A percentile compares a stretch with the other conserved stretches of the same genome.
Conservation (phyloP, 2,329 filamentous ascomycete species). For the Trichoderma endophyticum region DNA sequence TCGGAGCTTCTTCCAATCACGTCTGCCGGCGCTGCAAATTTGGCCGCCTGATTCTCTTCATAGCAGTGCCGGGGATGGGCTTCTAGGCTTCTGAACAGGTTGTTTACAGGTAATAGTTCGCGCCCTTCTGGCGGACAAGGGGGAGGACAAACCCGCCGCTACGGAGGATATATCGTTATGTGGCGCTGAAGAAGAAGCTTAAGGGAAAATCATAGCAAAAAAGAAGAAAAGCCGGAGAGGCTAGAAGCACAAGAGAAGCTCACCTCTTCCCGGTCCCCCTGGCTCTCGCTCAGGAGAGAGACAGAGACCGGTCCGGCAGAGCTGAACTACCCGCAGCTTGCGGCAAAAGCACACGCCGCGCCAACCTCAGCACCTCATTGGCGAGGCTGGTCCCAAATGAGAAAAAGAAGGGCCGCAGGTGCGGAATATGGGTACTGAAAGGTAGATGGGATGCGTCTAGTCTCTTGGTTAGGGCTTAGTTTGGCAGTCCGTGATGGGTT, state of each 20-base stretch:
- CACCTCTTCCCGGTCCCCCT: not conserved
- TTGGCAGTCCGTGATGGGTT: not conserved
- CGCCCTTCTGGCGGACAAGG: not conserved
- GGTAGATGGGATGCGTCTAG: not conserved
- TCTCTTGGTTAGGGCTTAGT: not conserved
- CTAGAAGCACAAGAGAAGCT: not conserved
- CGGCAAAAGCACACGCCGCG: not conserved
- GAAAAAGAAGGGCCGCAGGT: not conserved
- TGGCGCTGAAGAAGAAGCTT: not conserved
- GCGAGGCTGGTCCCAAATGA: not conserved
- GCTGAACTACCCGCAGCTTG: not conserved
- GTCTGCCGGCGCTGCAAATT: conserved; percentile 18
- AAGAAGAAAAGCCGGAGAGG: not conserved
- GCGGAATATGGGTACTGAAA: not conserved
- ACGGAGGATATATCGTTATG: not conserved
- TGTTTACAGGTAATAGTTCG: not conserved
- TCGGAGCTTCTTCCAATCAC: conserved; percentile 24
- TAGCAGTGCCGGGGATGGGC: not conserved
- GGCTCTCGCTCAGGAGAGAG: not conserved
- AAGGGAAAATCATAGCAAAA: not conserved
- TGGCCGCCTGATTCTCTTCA: not conserved
- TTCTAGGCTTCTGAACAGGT: not conserved
- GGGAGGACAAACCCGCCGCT: not conserved
- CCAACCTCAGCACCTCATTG: not conserved
- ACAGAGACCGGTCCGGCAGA: not conserved